These are phyloP conservation scores for Zea mays DNA, from an alignment of 176 grass and related monocot genomes.

Conservation along the genomic window Zm-B73-REFERENCE-NAM-5.0 NC_050097.1:59310001-59310500, in stretches of 20 bases:
- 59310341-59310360: slow-evolving; percentile 2
- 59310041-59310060: slow-evolving; percentile 32
- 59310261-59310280: neutral
- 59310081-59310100: slow-evolving; percentile 44
- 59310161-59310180: neutral
- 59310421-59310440: neutral
- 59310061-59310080: slow-evolving; percentile 30
- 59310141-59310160: slow-evolving; percentile 3
- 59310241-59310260: neutral
- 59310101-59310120: slow-evolving; percentile 12
- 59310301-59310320: neutral
- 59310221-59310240: slow-evolving; percentile 2
- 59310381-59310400: neutral
- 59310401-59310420: neutral
- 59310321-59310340: neutral
- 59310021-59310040: slow-evolving; percentile 28
- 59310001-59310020: slow-evolving; percentile 40
- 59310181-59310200: neutral
- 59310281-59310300: neutral
- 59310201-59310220: neutral
- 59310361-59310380: neutral
- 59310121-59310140: neutral
- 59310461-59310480: neutral
- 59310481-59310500: neutral
- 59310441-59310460: neutral